These are phyloP conservation scores for Aspergillus bombycis DNA, from an alignment of 2,329 filamentous ascomycete species.

Conservation along the genomic window DNA sequence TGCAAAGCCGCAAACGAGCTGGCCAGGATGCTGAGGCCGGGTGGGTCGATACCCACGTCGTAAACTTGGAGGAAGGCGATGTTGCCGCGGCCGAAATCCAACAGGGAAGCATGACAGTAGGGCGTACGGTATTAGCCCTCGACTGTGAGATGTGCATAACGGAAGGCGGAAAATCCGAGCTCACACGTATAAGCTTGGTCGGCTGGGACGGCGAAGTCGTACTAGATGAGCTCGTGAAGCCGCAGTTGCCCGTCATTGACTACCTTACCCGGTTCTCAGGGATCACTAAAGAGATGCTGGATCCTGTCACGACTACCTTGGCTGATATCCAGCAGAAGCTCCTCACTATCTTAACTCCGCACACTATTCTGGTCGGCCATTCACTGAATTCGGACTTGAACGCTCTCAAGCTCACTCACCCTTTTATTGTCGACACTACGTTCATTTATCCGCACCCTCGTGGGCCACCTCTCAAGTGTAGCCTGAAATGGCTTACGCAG, in stretches of 20 bases:
- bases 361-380: constrained; percentile 51
- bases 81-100: constrained; percentile 73
- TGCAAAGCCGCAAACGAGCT: constrained; percentile 55
- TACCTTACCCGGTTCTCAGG: constrained; percentile 92
- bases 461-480: constrained; percentile 85
- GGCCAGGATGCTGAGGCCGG: constrained; percentile 61
- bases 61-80: constrained; percentile 66
- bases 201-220: constrained; percentile 82
- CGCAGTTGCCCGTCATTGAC: constrained; percentile 82
- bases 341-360: constrained; percentile 64
- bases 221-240: constrained; percentile 90
- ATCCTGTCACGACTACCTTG: constrained; percentile 80
- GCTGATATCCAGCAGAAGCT: constrained; percentile 79
- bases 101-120: constrained; percentile 80
- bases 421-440: constrained; percentile 90
- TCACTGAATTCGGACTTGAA: constrained; percentile 63
- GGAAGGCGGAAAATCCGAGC: constrained; percentile 74
- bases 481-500: constrained; percentile 83
- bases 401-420: constrained; percentile 83
- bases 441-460: constrained; percentile 88
- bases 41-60: constrained; percentile 80
- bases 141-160: constrained; percentile 99
- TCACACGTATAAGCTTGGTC: constrained; percentile 86
- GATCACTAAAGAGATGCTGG: constrained; percentile 84
- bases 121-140: constrained; percentile 75